phyloP scores from a whole-genome alignment of 352 stramenopile genomes.

The Globisporangium rhizosaccharum region DNA sequence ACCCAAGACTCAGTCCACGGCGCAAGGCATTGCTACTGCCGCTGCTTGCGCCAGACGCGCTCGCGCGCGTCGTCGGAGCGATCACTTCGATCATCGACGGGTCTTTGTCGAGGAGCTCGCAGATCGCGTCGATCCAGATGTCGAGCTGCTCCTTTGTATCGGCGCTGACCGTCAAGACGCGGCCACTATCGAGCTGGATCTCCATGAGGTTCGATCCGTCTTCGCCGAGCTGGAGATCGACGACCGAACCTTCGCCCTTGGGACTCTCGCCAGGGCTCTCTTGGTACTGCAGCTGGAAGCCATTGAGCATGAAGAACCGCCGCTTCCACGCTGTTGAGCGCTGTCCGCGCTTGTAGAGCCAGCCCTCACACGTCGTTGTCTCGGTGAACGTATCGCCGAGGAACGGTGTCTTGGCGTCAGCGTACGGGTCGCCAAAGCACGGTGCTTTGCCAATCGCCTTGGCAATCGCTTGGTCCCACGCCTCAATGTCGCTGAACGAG shows the following conservation, averaged over 20 bases:
- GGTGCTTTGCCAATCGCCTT: slow-evolving; percentile 39
- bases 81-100: slow-evolving; percentile 11
- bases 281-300: slow-evolving; percentile 52
- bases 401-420: slow-evolving; percentile 54
- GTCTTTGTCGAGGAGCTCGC: slow-evolving; percentile 43
- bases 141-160: slow-evolving; percentile 50
- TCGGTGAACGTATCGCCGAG: slow-evolving; percentile 49
- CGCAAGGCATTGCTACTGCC: not conserved
- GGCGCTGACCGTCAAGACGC: slow-evolving; percentile 56
- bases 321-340: slow-evolving; percentile 59
- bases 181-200: slow-evolving; percentile 58
- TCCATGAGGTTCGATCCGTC: slow-evolving; percentile 45
- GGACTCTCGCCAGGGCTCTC: slow-evolving; percentile 55
- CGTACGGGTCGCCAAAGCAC: slow-evolving; percentile 64
- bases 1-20: slow-evolving; percentile 6
- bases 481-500: slow-evolving; percentile 65
- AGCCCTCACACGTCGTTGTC: slow-evolving; percentile 56
- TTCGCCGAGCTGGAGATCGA: slow-evolving; percentile 53
- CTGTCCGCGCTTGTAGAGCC: slow-evolving; percentile 65
- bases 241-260: slow-evolving; percentile 52
- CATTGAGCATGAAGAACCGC: slow-evolving; percentile 71
- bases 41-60: not conserved
- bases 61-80: slow-evolving; percentile 1
- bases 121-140: slow-evolving; percentile 61
- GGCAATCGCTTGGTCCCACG: slow-evolving; percentile 60